These are phyloP conservation scores for Hirsutella rhossiliensis DNA, from an alignment of 2,329 filamentous ascomycete species.

Conservation along the genomic window DNA sequence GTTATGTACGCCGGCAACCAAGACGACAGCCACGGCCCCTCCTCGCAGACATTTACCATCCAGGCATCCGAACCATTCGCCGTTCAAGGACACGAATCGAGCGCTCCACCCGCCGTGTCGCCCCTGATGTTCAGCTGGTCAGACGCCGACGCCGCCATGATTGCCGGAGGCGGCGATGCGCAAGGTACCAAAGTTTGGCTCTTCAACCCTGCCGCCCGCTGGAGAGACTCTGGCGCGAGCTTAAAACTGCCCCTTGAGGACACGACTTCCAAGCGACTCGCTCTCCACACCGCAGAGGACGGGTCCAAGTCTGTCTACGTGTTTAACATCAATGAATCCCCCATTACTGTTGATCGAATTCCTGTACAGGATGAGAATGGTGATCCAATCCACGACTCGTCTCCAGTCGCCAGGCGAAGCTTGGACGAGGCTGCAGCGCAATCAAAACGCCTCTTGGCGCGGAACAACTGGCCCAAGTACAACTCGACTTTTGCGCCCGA, in stretches of 20 bases:
- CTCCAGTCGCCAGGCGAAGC: constrained; percentile 22
- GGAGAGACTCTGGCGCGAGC: constrained; percentile 54
- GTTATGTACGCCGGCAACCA: constrained; percentile 71
- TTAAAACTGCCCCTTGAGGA: constrained; percentile 50
- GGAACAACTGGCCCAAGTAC: constrained; percentile 63
- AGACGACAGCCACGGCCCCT: constrained; percentile 42
- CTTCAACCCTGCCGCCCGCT: constrained; percentile 52
- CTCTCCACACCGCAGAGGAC: constrained; percentile 60
- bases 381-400: constrained; percentile 33
- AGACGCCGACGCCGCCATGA: constrained; percentile 54
- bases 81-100: constrained; percentile 45
- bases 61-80: constrained; percentile 51
- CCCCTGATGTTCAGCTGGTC: constrained; percentile 71
- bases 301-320: constrained; percentile 67
- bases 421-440: constrained; percentile 12
- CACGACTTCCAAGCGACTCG: constrained; percentile 42
- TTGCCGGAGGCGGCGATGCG: constrained; percentile 47
- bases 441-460: constrained; percentile 33
- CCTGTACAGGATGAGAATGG: constrained; percentile 54
- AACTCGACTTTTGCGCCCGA: constrained; percentile 60
- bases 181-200: constrained; percentile 56
- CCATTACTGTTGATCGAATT: constrained; percentile 62
- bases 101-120: constrained; percentile 48
- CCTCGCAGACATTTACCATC: constrained; percentile 67
- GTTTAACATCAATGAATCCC: constrained; percentile 63